These are phyloP conservation scores for Moricandia arvensis DNA, from an alignment of 345 rosid genomes.

Conservation along the genomic window DNA sequence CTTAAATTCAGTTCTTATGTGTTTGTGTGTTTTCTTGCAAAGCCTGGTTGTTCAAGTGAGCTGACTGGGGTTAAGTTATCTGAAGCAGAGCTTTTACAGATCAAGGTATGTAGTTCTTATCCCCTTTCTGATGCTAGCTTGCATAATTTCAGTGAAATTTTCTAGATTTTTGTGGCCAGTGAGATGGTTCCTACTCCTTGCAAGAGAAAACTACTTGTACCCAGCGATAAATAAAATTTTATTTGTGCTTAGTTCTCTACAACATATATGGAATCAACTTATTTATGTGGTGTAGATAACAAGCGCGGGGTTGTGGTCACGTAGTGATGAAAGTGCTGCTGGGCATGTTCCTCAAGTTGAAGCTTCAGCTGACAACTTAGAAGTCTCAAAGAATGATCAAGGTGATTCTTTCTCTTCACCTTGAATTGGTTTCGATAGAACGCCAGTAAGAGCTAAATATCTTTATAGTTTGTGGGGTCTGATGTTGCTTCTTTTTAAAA, in stretches of 20 bases:
- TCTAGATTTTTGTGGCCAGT: too few relatives aligned
- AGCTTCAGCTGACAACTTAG: constrained; percentile 39
- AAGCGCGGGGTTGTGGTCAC: constrained; percentile 91
- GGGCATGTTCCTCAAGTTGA: constrained; percentile 39
- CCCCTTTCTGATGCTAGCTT: neutral
- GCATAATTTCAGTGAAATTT: neutral
- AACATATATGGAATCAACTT: neutral
- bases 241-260: too few relatives aligned
- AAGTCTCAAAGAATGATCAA: constrained; percentile 47
- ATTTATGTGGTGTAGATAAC: constrained; percentile 58
- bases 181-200: too few relatives aligned
- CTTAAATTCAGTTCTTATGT: too few relatives aligned
- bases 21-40: neutral
- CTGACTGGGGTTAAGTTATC: neutral
- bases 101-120: neutral
- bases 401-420: constrained; percentile 47
- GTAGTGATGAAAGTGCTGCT: constrained; percentile 45
- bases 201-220: too few relatives aligned
- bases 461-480: constrained; percentile 51
- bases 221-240: too few relatives aligned
- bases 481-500: constrained; percentile 43
- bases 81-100: neutral
- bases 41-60: neutral
- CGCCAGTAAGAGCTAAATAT: constrained; percentile 44
- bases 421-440: constrained; percentile 48